These are phyloP conservation scores for Ambrosia hybrid DNA, from an alignment of 140 eudicot species.

Conservation along the genomic window DNA sequence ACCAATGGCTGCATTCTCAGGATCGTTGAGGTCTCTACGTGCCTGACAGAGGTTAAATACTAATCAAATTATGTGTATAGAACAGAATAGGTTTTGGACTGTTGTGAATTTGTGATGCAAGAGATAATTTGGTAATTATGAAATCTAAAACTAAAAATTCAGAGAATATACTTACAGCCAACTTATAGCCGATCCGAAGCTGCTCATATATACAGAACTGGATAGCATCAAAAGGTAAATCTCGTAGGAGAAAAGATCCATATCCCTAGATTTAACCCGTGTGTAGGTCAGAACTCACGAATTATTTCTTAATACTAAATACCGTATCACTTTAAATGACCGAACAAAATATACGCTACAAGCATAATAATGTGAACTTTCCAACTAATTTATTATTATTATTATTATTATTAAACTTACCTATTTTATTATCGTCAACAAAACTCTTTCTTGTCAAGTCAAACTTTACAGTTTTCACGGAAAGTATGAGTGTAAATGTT, in stretches of 20 bases:
- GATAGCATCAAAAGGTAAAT: constrained; percentile 97
- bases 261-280: constrained; percentile 57
- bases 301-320: background rate
- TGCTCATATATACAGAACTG: constrained; percentile 98
- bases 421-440: background rate
- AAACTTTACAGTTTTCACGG: background rate
- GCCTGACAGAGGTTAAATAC: constrained; percentile 52
- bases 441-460: background rate
- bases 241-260: constrained; percentile 94
- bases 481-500: background rate
- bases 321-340: background rate
- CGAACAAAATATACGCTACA: background rate
- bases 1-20: constrained; percentile 94
- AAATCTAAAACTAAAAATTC: constrained; percentile 2
- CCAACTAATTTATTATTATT: background rate
- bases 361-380: background rate
- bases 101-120: constrained; percentile 11
- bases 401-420: background rate
- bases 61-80: constrained; percentile 14
- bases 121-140: constrained; percentile 2
- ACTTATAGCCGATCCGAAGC: constrained; percentile 86
- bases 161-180: constrained; percentile 60
- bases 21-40: constrained; percentile 85
- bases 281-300: constrained; percentile 17
- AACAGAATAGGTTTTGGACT: background rate